phyloP scores from a whole-genome alignment of 345 rosid genomes.

The Viola odorata region DNA sequence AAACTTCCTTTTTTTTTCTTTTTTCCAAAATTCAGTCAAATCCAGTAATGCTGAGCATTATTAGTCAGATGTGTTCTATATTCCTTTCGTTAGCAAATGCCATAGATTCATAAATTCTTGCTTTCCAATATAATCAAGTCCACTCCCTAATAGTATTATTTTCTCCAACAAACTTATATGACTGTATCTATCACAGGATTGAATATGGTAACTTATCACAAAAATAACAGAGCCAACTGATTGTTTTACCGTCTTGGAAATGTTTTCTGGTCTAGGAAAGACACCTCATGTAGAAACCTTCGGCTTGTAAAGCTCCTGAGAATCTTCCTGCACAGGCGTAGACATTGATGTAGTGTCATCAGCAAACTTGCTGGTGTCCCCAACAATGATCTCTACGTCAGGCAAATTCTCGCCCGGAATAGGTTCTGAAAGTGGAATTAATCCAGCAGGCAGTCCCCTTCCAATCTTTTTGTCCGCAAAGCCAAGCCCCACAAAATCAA shows the following conservation, averaged over 20 bases:
- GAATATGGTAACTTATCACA: background rate
- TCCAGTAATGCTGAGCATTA: no score
- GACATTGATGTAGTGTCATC: constrained; percentile 22
- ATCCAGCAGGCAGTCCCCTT: constrained; percentile 72
- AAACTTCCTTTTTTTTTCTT: background rate
- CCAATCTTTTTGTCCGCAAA: constrained; percentile 71
- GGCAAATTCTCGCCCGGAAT: constrained; percentile 56
- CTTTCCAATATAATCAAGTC: background rate
- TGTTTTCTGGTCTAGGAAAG: constrained; percentile 79
- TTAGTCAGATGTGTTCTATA: no score
- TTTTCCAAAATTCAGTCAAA: no score
- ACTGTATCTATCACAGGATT: no score
- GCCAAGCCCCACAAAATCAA: constrained; percentile 73
- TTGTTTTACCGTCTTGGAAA: constrained; percentile 61
- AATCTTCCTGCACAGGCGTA: constrained; percentile 32
- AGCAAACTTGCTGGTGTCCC: constrained; percentile 55
- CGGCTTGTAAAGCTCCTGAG: constrained; percentile 61
- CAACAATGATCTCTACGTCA: constrained; percentile 83
- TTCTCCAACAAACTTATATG: background rate
- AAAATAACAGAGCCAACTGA: background rate
- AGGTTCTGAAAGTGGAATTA: constrained; percentile 52
- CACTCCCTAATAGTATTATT: background rate
- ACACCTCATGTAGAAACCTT: constrained; percentile 95
- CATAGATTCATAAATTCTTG: no score
- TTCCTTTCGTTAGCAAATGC: no score